Evolutionary conservation across 768 basidiomycete genomes (phyloP).

Genomic region (Boletus pseudo-olivaceus): DNA sequence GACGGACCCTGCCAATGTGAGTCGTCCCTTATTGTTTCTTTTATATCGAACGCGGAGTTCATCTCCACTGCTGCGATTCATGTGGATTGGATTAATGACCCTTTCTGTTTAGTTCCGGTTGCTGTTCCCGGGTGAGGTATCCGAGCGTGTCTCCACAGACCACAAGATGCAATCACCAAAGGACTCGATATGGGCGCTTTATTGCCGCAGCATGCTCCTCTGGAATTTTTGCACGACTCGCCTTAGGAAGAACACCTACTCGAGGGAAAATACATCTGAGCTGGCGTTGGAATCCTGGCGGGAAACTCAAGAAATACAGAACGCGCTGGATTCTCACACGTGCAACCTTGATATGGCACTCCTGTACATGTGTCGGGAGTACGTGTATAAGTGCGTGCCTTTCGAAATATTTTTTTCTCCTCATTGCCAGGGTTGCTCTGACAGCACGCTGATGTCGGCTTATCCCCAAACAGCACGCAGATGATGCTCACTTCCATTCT

Average conservation of each 20-base stretch:
- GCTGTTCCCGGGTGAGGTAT: constrained; percentile 75
- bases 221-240: constrained; percentile 67
- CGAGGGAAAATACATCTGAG: constrained; percentile 53
- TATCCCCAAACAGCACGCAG: constrained; percentile 45
- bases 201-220: constrained; percentile 77
- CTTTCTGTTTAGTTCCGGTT: constrained; percentile 29
- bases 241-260: constrained; percentile 40
- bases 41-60: constrained; percentile 2
- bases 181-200: constrained; percentile 78
- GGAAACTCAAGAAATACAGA: constrained; percentile 67
- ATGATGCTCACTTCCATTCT: constrained; percentile 62
- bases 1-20: constrained; percentile 64
- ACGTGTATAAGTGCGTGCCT: constrained; percentile 64
- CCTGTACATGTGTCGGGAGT: constrained; percentile 65
- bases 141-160: constrained; percentile 45
- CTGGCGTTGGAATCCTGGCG: constrained; percentile 58
- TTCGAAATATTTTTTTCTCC: constrained; percentile 1
- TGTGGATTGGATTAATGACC: constrained; percentile 12
- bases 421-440: constrained; percentile 5
- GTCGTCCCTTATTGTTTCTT: constrained; percentile 21
- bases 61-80: constrained; percentile 8
- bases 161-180: constrained; percentile 55
- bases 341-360: constrained; percentile 71
- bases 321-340: constrained; percentile 59
- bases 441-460: constrained; percentile 14